These are phyloP conservation scores for Metschnikowia gelsemii DNA, from an alignment of 805 yeast genomes.

Conservation along the genomic window DNA sequence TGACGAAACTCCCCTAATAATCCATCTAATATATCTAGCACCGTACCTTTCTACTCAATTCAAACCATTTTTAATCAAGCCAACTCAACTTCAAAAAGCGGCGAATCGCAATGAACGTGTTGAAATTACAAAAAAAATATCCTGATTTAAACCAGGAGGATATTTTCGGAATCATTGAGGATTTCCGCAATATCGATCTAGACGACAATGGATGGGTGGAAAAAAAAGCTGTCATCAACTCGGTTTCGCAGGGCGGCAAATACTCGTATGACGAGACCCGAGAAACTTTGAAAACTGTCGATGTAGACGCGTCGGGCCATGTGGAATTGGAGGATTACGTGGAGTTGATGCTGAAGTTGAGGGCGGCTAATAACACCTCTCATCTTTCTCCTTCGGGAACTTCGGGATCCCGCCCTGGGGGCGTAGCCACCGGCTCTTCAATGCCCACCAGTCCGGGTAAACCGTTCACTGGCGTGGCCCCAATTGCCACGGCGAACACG, in stretches of 20 bases:
- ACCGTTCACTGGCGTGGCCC: conserved; percentile 29
- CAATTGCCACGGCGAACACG: conserved; percentile 50
- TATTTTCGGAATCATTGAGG: conserved; percentile 78
- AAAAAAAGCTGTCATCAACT: conserved; percentile 83
- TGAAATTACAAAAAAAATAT: conserved; percentile 65
- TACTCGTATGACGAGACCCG: conserved; percentile 90
- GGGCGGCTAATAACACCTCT: conserved; percentile 36
- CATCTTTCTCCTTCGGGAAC: conserved; percentile 10
- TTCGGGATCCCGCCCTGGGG: background rate
- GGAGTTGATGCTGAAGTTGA: conserved; percentile 74
- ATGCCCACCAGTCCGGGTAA: conserved; percentile 23
- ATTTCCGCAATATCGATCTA: conserved; percentile 77
- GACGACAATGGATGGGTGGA: conserved; percentile 96
- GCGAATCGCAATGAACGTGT: conserved; percentile 47
- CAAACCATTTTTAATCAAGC: background rate
- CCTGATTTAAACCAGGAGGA: conserved; percentile 87
- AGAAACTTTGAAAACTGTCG: conserved; percentile 85
- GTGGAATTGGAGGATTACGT: conserved; percentile 96
- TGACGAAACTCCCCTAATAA: no score
- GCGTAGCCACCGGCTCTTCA: conserved; percentile 1
- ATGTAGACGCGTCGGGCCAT: conserved; percentile 94
- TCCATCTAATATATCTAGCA: no score
- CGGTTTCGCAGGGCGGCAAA: conserved; percentile 73
- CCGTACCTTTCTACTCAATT: background rate
- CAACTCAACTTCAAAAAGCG: no score